Conservation (phyloP, 176 grass and related monocot species). For the Bothriochloa decipiens region DNA sequence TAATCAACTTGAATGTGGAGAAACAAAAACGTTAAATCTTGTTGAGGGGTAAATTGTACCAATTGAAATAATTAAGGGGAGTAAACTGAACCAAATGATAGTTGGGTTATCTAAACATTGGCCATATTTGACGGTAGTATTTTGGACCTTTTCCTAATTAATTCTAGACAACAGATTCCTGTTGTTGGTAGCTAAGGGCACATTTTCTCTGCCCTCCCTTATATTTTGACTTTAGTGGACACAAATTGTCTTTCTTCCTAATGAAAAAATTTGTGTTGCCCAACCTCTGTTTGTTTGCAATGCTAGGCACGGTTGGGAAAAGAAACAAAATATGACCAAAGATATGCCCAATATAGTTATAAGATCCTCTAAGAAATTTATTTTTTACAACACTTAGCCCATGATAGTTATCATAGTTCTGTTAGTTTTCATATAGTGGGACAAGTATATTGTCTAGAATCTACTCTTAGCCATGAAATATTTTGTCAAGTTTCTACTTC, state of each 20-base stretch:
- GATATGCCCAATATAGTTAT: not conserved
- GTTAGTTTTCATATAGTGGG: not conserved
- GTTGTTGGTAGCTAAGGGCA: too few species aligned
- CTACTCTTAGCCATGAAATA: not conserved
- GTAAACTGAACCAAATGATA: too few species aligned
- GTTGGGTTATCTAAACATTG: too few species aligned
- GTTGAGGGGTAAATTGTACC: too few species aligned
- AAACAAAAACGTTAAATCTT: too few species aligned
- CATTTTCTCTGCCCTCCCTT: too few species aligned
- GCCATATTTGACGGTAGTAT: too few species aligned
- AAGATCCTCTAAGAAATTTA: conserved; percentile 5
- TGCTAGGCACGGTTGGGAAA: not conserved
- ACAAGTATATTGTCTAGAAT: not conserved
- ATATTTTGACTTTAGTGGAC: too few species aligned
- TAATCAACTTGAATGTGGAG: too few species aligned
- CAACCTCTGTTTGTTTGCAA: not conserved
- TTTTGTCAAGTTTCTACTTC: conserved; percentile 10
- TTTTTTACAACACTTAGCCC: not conserved
- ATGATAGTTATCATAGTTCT: conserved; percentile 13
- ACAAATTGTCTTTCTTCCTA: not conserved
- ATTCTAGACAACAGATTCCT: too few species aligned
- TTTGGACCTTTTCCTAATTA: too few species aligned
- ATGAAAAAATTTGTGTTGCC: not conserved
- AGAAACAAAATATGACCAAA: not conserved
- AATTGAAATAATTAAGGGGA: too few species aligned